Evolutionary conservation across 2,329 filamentous ascomycete species (phyloP), one percentile per base, ranked within the genome.

Genomic region (Huntiella moniliformis): DNA sequence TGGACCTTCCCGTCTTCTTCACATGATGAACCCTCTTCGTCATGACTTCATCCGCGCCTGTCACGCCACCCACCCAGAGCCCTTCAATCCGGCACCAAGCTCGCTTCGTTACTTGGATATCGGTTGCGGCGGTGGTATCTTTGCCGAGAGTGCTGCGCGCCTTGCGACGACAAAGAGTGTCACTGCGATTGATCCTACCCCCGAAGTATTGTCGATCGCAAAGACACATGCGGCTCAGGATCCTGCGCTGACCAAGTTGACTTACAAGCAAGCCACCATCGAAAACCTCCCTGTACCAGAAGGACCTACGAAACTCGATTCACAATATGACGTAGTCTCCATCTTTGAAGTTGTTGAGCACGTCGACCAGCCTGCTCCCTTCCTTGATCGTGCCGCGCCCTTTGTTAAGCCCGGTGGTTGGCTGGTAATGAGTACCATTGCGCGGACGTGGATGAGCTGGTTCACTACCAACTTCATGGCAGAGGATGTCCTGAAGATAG

Each of bases 331-430:
- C 58, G 63, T 96, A 1, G 77, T 98, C 7, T 82, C 82, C 1
- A 61, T 93, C 5, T 98, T 96, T 60, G 91, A 98, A 62, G 91
- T 98, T 4, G 73, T 98, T 46, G 91, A 98, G 63, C 91, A 98
- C 60, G 81, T 98, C 49, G 76, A 80, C 47, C 67, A 75, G 16
- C 85, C 85, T 0, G 73, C 74, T 0, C 67, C 73, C 3, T 94
- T 95, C 53, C 71, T 95, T 3, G 68, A 77, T 42, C 67, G 68
- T 2, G 78, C 84, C 50, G 67, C 82, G 36, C 71, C 74, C 1
- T 84, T 92, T 54, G 77, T 98, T 17, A 79, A 75, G 52, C 88
- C 88, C 0, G 91, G 91, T 1, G 91, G 91, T 0, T 98, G 88
- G 91, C 66, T 98, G 5, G 73, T 96, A 40, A 73, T 91, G 54